phyloP scores from a whole-genome alignment of 176 grass and related monocot species.

The Carex myosuroides region DNA sequence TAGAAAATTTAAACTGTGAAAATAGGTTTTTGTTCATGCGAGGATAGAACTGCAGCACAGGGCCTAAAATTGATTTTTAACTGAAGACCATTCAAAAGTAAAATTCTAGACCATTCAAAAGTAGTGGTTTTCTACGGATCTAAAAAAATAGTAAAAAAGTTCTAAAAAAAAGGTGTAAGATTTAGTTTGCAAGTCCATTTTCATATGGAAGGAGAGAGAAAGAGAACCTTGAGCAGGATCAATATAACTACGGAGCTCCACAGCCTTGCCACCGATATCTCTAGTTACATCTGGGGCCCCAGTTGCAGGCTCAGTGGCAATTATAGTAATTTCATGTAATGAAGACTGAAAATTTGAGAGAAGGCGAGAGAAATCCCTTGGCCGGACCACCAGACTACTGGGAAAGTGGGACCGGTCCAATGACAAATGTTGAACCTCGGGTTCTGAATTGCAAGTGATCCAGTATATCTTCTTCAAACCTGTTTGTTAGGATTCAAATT shows the following conservation, averaged over 20 bases:
- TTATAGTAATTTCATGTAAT: constrained; percentile 82
- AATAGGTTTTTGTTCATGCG: background rate
- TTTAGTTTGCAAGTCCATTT: too few relatives aligned
- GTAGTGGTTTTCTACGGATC: too few relatives aligned
- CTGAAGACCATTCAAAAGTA: background rate
- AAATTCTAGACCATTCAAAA: background rate
- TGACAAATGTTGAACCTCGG: constrained; percentile 59
- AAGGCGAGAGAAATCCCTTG: constrained; percentile 61
- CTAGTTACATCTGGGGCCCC: constrained; percentile 13
- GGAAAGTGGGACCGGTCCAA: constrained; percentile 53
- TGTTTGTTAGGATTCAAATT: background rate
- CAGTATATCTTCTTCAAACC: constrained; percentile 78
- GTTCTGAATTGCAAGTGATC: constrained; percentile 68
- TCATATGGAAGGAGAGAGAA: background rate
- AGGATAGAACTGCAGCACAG: background rate
- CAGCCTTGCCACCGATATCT: constrained; percentile 64
- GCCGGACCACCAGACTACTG: constrained; percentile 59
- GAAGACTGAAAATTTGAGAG: constrained; percentile 94
- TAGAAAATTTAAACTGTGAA: background rate
- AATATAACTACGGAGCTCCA: constrained; percentile 87
- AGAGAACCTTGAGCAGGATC: constrained; percentile 63
- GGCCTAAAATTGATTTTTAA: background rate
- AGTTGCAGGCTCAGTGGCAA: constrained; percentile 53
- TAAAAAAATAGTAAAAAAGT: too few relatives aligned
- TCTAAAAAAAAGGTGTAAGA: too few relatives aligned